These are phyloP conservation scores for Panaeolus cyanescens DNA, from an alignment of 768 basidiomycete species.

Conservation along the genomic window DNA sequence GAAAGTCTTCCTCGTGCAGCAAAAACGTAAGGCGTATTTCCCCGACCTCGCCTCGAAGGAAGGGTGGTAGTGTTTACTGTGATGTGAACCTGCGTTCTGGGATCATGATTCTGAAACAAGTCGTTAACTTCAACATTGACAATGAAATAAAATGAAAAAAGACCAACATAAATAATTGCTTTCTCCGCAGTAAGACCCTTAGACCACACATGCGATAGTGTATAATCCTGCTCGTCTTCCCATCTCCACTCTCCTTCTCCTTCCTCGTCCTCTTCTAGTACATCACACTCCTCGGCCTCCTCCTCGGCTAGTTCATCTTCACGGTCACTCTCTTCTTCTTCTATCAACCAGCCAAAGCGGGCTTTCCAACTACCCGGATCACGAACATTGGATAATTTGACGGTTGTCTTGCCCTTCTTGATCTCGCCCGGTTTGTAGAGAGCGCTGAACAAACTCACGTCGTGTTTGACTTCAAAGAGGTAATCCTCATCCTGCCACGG, in stretches of 20 bases:
- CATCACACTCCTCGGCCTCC: slow-evolving; percentile 4
- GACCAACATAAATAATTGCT: slow-evolving; percentile 68
- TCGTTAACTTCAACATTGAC: slow-evolving; percentile 5
- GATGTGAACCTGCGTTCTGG: slow-evolving; percentile 58
- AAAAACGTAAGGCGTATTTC: slow-evolving; percentile 67
- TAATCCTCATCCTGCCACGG: slow-evolving; percentile 42
- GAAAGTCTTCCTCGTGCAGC: slow-evolving; percentile 46
- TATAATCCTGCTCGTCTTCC: slow-evolving; percentile 71
- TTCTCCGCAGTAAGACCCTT: slow-evolving; percentile 39
- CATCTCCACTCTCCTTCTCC: slow-evolving; percentile 59
- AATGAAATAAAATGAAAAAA: background rate
- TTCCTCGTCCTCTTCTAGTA: slow-evolving; percentile 18
- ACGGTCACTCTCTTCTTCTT: slow-evolving; percentile 14
- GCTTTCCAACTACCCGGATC: slow-evolving; percentile 52
- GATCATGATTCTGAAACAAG: slow-evolving; percentile 50
- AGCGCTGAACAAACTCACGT: slow-evolving; percentile 40
- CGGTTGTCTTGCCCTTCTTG: slow-evolving; percentile 46
- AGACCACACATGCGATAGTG: slow-evolving; percentile 60
- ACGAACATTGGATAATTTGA: slow-evolving; percentile 51
- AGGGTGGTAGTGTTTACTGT: slow-evolving; percentile 58
- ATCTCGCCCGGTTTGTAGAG: slow-evolving; percentile 55
- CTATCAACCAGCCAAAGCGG: slow-evolving; percentile 5
- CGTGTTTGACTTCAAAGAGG: slow-evolving; percentile 61
- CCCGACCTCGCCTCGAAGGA: slow-evolving; percentile 53
- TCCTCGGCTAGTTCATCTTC: slow-evolving; percentile 31